Percentiles rank a stretch among this genome's conserved stretches.
Evolutionary conservation across 1,284 basidiomycete species (phyloP).

Genomic region (Leccinum subrobustum): DNA sequence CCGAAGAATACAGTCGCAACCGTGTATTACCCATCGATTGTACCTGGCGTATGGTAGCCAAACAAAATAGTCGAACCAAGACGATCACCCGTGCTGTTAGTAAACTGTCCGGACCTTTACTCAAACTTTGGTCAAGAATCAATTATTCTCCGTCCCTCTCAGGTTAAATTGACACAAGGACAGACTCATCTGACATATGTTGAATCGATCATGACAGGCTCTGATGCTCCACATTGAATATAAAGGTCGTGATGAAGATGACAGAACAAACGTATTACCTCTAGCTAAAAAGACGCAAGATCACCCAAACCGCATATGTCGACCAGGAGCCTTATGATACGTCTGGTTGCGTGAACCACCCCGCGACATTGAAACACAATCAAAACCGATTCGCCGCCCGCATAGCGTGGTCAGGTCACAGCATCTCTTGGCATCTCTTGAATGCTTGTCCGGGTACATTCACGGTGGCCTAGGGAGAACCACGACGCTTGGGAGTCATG

Average conservation of each 20-base stretch:
- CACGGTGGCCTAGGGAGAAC: slow-evolving; percentile 33
- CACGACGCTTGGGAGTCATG: slow-evolving; percentile 56
- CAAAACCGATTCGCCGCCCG: background rate
- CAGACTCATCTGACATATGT: background rate
- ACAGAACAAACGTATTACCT: background rate
- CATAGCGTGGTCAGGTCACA: slow-evolving; percentile 40
- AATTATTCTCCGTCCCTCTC: background rate
- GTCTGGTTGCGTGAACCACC: slow-evolving; percentile 13
- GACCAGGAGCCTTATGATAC: background rate
- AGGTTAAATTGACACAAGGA: background rate
- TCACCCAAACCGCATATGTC: background rate
- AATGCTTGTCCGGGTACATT: background rate
- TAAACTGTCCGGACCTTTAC: background rate
- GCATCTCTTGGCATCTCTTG: slow-evolving; percentile 38
- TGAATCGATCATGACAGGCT: background rate
- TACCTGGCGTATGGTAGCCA: background rate
- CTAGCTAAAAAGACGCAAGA: background rate
- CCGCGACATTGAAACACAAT: slow-evolving; percentile 29
- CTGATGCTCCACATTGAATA: background rate
- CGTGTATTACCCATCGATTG: slow-evolving; percentile 8
- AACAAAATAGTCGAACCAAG: background rate
- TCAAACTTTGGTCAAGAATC: background rate
- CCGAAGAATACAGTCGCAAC: background rate
- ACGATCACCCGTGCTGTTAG: background rate
- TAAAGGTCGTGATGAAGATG: background rate